Evolutionary conservation across 345 rosid species (phyloP), one percentile per base, ranked within the genome.

Genomic region (Salix exigua): DNA sequence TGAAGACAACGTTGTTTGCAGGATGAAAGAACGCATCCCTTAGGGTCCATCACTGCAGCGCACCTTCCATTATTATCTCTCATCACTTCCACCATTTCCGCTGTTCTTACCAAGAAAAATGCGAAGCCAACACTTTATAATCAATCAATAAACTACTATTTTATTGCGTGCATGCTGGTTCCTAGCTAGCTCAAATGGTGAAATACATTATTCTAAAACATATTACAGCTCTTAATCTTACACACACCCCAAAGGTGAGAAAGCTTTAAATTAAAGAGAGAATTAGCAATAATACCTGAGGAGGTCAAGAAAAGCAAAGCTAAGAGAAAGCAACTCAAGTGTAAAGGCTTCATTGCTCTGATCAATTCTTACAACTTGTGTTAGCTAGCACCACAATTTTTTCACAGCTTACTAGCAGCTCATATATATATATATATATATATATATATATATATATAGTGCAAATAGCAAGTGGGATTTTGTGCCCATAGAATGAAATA

Each of bases 1-100:
- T 76, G 79, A 42, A 83, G 79, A 63, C 83, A 85, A 6, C 74
- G 79, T 19, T 81, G 83, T 70, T 71, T 83, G 75, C 88, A 79
- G 2, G 81, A 66, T 18, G 64, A 1, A 1, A 85, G 83, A 58
- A 68, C 81, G 74, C 83, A 85, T 70, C 80, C 76, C 21, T 51
- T 40, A 40, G 81, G 81, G 62, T 80, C 84, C 73, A 83, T 79
- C 78, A 83, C 83, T 68, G 66, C 55, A 66, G 67, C 30, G 63
- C 86, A 79, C 72, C 85, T 78, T 50, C 79, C 75, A 2, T 65
- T 69, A 40, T 73, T 50, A 13, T 44, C 72, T 7, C 6, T 38
- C 16, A 0, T 12, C 53, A 42, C 2, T 55, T 66, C 48, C 71
- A 17, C 65, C 75, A 63, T 81, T 33, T 68, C 75, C 68, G 25